These are phyloP conservation scores for Rusavskia elegans DNA, from an alignment of 495 filamentous ascomycete species.

Conservation along the genomic window DNA sequence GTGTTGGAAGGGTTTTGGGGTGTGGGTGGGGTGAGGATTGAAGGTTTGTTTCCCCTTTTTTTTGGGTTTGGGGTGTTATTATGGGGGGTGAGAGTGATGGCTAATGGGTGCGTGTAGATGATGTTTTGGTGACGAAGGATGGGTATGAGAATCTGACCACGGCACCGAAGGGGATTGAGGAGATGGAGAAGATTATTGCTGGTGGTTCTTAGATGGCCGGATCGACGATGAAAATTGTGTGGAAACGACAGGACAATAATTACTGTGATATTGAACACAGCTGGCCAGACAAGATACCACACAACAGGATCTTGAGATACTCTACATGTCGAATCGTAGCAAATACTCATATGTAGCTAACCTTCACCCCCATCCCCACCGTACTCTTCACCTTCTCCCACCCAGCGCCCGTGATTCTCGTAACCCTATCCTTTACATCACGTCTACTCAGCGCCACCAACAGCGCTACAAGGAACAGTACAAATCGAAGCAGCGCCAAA, in stretches of 20 bases:
- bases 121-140: constrained; percentile 61
- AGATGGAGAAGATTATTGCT: constrained; percentile 42
- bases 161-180: constrained; percentile 62
- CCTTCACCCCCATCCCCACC: constrained; percentile 92
- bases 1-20: constrained; percentile 55
- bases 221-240: not conserved
- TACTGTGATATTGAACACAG: too few species aligned
- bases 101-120: constrained; percentile 29
- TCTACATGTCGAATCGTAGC: not conserved
- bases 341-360: constrained; percentile 67
- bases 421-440: constrained; percentile 59
- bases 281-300: too few species aligned
- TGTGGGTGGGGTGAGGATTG: constrained; percentile 80
- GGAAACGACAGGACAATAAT: not conserved
- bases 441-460: constrained; percentile 59
- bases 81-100: not conserved
- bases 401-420: constrained; percentile 44
- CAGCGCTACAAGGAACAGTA: constrained; percentile 73
- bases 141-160: constrained; percentile 75
- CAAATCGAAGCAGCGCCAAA: constrained; percentile 50
- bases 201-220: not conserved
- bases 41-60: constrained; percentile 20
- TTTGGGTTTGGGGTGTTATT: not conserved
- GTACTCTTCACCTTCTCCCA: constrained; percentile 80
- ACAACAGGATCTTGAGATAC: too few species aligned